phyloP scores from a whole-genome alignment of 179 eudicot species.

The Beta corolliflora region DNA sequence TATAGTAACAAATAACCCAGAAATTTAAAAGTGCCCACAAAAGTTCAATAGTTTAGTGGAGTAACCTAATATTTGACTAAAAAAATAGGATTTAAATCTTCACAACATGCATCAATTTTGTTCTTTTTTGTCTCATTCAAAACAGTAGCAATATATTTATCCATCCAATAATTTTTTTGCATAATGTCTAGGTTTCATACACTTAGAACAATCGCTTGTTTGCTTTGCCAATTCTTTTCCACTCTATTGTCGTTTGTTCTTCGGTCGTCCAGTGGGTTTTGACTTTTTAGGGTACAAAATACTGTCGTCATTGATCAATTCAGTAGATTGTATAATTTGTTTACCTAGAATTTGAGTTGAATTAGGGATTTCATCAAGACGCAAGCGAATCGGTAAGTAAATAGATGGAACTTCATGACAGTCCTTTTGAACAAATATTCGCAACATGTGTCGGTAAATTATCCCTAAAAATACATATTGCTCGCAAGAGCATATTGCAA shows the following conservation, averaged over 20 bases:
- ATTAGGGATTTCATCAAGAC: not conserved
- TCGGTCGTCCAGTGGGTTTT: not conserved
- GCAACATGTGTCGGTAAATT: constrained; percentile 15
- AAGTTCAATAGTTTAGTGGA: not conserved
- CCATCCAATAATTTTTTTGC: not conserved
- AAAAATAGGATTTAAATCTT: not conserved
- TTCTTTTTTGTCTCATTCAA: not conserved
- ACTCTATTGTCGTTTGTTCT: not conserved
- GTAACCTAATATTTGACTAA: not conserved
- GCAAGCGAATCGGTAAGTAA: constrained; percentile 6
- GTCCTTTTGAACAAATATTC: not conserved
- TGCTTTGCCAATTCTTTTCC: constrained; percentile 3
- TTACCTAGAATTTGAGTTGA: not conserved
- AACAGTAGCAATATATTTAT: not conserved
- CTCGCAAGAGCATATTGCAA: constrained; percentile 5
- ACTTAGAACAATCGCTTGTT: not conserved
- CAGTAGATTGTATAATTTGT: not conserved
- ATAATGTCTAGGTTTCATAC: not conserved
- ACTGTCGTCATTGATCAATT: not conserved
- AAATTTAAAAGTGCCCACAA: too few relatives aligned
- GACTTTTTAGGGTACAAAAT: not conserved
- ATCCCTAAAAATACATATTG: constrained; percentile 9
- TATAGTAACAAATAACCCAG: too few relatives aligned
- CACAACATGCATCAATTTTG: not conserved
- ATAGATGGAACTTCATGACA: not conserved